Evolutionary conservation across 1,139 yeast species (phyloP).

Genomic region (Blastobotrys aristatus): DNA sequence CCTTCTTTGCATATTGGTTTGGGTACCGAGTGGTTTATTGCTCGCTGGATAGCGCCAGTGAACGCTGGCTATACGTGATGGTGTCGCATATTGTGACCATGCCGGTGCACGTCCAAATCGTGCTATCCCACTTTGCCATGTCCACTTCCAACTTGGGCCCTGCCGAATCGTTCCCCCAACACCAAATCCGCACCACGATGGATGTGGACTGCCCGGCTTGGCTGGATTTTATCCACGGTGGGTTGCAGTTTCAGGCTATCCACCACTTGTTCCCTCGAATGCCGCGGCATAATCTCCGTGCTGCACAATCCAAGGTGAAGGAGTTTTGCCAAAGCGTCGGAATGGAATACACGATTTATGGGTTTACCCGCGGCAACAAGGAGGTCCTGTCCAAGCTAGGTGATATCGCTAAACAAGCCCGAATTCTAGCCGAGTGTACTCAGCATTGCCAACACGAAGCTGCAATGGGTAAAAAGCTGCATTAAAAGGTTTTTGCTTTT

Average conservation of each 20-base stretch:
- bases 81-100: slow-evolving; percentile 77
- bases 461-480: neutral
- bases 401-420: slow-evolving; percentile 76
- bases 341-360: slow-evolving; percentile 75
- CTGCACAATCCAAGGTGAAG: slow-evolving; percentile 65
- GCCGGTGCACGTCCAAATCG: slow-evolving; percentile 90
- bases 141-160: slow-evolving; percentile 81
- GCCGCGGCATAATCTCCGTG: slow-evolving; percentile 81
- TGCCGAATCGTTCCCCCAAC: slow-evolving; percentile 73
- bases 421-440: slow-evolving; percentile 64
- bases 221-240: slow-evolving; percentile 89
- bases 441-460: slow-evolving; percentile 29
- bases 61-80: slow-evolving; percentile 55
- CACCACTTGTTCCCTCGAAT: slow-evolving; percentile 87
- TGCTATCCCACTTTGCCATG: slow-evolving; percentile 90
- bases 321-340: slow-evolving; percentile 77
- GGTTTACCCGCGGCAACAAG: slow-evolving; percentile 72
- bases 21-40: slow-evolving; percentile 58
- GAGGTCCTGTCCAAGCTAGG: slow-evolving; percentile 63
- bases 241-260: slow-evolving; percentile 85
- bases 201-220: slow-evolving; percentile 92
- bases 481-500: neutral
- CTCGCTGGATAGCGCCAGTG: slow-evolving; percentile 47
- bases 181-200: slow-evolving; percentile 88
- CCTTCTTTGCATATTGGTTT: slow-evolving; percentile 72